Conservation (phyloP, 2,329 filamentous ascomycete genomes). For the Byssothecium circinans region DNA sequence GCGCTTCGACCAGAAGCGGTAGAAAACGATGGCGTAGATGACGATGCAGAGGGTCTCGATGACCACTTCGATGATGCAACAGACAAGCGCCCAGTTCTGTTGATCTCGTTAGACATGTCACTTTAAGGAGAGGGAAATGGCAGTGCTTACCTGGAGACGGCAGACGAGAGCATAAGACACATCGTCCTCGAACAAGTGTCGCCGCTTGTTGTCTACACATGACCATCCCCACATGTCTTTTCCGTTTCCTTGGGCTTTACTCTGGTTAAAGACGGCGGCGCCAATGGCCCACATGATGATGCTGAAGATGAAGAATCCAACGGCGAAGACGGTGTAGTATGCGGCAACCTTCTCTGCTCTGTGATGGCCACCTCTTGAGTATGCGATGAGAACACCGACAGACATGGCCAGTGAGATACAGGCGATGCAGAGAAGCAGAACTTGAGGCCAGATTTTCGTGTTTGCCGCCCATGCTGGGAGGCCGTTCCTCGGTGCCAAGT, state of each 20-base stretch:
- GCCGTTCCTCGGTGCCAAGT: slow-evolving; percentile 72
- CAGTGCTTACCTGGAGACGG: slow-evolving; percentile 70
- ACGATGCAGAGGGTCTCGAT: slow-evolving; percentile 88
- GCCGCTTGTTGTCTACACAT: slow-evolving; percentile 85
- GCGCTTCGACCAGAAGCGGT: slow-evolving; percentile 95
- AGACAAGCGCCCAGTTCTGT: slow-evolving; percentile 93
- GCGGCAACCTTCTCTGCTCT: slow-evolving; percentile 90
- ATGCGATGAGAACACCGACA: slow-evolving; percentile 77
- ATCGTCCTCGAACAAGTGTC: slow-evolving; percentile 74
- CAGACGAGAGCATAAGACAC: slow-evolving; percentile 90
- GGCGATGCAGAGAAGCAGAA: slow-evolving; percentile 75
- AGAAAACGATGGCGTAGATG: slow-evolving; percentile 94
- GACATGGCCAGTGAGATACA: slow-evolving; percentile 80
- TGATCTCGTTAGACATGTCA: slow-evolving; percentile 14
- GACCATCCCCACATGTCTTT: slow-evolving; percentile 98
- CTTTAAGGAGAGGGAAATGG: not conserved
- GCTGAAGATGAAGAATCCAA: slow-evolving; percentile 91
- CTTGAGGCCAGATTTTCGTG: slow-evolving; percentile 87
- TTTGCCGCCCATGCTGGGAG: slow-evolving; percentile 81
- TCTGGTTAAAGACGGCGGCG: slow-evolving; percentile 79
- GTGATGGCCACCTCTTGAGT: slow-evolving; percentile 84
- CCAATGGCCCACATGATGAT: slow-evolving; percentile 90
- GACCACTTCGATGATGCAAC: slow-evolving; percentile 95
- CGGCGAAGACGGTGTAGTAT: slow-evolving; percentile 93
- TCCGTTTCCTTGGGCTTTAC: slow-evolving; percentile 69